A percentile compares a stretch with the other conserved stretches of the same genome.
These are phyloP conservation scores for Citeromyces hawaiiensis DNA, from an alignment of 1,139 yeast genomes.

Conservation along the genomic window DNA sequence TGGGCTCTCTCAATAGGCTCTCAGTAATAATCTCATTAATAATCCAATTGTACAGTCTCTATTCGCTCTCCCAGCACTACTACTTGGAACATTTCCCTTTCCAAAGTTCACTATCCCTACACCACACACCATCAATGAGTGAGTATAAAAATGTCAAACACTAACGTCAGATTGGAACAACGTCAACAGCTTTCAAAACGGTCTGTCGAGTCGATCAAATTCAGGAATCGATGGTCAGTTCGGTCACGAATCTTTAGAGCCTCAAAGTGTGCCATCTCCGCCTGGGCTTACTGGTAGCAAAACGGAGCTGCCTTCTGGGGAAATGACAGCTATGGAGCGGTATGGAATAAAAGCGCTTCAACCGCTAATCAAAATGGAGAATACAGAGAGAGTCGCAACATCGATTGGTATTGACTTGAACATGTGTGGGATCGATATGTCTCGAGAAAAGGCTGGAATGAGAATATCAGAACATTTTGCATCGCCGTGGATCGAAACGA, in stretches of 20 bases:
- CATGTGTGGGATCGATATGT: constrained; percentile 58
- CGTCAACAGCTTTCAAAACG: not conserved
- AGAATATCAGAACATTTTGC: constrained; percentile 61
- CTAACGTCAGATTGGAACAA: not conserved
- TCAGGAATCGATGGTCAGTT: not conserved
- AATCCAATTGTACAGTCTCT: too few species aligned
- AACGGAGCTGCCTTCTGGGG: constrained; percentile 10
- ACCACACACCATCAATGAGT: not conserved
- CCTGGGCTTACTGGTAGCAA: constrained; percentile 4
- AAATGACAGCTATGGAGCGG: constrained; percentile 26
- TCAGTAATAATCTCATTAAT: too few species aligned
- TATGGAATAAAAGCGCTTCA: constrained; percentile 58
- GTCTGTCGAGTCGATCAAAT: not conserved
- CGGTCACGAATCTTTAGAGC: not conserved
- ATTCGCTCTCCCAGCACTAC: too few species aligned
- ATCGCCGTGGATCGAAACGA: constrained; percentile 91
- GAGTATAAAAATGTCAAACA: not conserved
- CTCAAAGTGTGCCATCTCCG: not conserved
- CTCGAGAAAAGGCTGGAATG: constrained; percentile 20
- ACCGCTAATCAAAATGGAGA: constrained; percentile 57
- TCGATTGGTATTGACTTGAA: constrained; percentile 80
- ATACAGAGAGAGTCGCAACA: constrained; percentile 49
- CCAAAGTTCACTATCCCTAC: too few species aligned
- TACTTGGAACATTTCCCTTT: too few species aligned
- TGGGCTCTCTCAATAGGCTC: too few species aligned